Evolutionary conservation across 805 yeast species (phyloP).

Genomic region (Maudiozyma turicensis): DNA sequence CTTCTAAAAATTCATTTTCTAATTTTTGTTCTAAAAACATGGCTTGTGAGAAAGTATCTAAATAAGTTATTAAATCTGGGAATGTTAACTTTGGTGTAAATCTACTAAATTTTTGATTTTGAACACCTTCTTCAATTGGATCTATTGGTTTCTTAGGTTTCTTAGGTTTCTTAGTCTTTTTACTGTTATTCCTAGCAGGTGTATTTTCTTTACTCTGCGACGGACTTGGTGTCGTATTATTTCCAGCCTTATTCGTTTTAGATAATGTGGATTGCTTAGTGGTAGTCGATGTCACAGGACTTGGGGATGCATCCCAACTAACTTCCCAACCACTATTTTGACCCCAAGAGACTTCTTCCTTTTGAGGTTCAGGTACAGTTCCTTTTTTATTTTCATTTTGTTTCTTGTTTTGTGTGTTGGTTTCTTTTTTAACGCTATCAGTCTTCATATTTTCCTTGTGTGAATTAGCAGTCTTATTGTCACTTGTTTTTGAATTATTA

Average conservation of each 20-base stretch:
- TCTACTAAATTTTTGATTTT: slow-evolving; percentile 29
- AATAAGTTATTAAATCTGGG: slow-evolving; percentile 42
- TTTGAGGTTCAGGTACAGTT: no score
- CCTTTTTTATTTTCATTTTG: no score
- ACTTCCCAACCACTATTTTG: no score
- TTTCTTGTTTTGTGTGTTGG: no score
- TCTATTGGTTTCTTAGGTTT: neutral
- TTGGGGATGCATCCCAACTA: no score
- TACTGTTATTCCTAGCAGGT: neutral
- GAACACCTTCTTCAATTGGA: slow-evolving; percentile 25
- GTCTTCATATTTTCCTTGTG: no score
- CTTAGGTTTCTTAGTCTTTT: neutral
- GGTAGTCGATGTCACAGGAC: no score
- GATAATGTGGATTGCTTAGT: no score
- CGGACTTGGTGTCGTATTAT: neutral
- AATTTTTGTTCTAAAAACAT: slow-evolving; percentile 53
- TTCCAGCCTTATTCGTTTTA: no score
- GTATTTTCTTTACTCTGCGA: neutral
- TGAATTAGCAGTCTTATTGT: no score
- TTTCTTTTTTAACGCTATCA: no score
- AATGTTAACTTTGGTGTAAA: slow-evolving; percentile 37
- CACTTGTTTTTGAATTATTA: neutral
- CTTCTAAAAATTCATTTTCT: slow-evolving; percentile 37
- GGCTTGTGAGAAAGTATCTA: slow-evolving; percentile 50
- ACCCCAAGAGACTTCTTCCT: no score